Evolutionary conservation across 139 green algal genomes (phyloP).

Genomic region (Coccomyxa sp.): DNA sequence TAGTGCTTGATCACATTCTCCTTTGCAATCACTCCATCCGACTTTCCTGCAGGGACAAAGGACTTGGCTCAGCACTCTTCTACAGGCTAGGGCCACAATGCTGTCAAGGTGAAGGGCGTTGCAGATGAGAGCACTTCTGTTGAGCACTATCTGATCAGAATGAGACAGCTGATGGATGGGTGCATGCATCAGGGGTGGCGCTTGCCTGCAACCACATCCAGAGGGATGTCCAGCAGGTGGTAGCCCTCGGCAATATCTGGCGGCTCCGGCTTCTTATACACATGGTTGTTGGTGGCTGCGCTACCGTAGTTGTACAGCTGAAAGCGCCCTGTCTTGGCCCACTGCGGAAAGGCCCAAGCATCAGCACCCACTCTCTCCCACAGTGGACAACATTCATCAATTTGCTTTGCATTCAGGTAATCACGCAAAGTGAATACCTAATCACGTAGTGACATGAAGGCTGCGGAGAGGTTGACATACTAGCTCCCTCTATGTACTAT

Average conservation of each 20-base stretch:
- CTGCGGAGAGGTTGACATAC: too few relatives aligned
- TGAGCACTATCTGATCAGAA: neutral
- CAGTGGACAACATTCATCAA: too few relatives aligned
- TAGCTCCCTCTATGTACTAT: too few relatives aligned
- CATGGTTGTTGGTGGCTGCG: constrained; percentile 40
- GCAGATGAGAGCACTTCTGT: too few relatives aligned
- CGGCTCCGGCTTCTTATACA: constrained; percentile 57
- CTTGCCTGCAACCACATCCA: constrained; percentile 81
- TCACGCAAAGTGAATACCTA: too few relatives aligned
- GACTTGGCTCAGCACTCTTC: too few relatives aligned
- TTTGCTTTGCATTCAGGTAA: too few relatives aligned
- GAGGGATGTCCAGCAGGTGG: constrained; percentile 65
- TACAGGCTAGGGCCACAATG: too few relatives aligned
- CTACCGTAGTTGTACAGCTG: constrained; percentile 84
- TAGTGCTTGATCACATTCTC: constrained; percentile 62
- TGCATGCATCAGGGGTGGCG: neutral
- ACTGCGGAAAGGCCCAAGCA: constrained; percentile 28
- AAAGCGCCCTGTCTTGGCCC: constrained; percentile 50
- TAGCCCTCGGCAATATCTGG: constrained; percentile 79
- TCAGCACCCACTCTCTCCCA: too few relatives aligned
- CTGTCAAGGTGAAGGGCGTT: too few relatives aligned
- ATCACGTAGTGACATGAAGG: neutral
- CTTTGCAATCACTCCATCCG: constrained; percentile 77
- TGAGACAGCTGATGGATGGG: neutral
- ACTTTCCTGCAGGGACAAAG: neutral